Evolutionary conservation across 495 filamentous ascomycete species (phyloP).

Genomic region (Neurospora sp.): DNA sequence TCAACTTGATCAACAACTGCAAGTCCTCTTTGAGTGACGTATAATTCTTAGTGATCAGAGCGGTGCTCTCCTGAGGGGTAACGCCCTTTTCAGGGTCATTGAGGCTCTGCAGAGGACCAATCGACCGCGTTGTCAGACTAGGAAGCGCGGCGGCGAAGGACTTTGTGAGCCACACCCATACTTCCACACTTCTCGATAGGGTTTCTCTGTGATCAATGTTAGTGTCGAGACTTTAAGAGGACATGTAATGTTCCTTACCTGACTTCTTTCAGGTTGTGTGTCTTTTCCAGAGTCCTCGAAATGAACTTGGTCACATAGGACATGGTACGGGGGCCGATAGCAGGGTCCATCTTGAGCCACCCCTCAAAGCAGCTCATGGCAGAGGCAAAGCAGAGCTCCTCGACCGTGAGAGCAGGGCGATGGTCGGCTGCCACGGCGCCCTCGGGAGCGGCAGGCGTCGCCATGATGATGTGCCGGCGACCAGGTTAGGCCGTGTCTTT

Average conservation of each 20-base stretch:
- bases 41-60: conserved; percentile 73
- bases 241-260: conserved; percentile 25
- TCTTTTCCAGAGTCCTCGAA: conserved; percentile 43
- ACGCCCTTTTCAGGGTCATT: conserved; percentile 39
- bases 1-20: conserved; percentile 72
- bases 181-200: conserved; percentile 47
- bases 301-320: conserved; percentile 38
- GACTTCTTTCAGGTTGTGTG: conserved; percentile 42
- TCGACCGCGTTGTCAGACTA: conserved; percentile 25
- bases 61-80: conserved; percentile 48
- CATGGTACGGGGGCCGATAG: conserved; percentile 39
- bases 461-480: not conserved
- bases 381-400: conserved; percentile 45
- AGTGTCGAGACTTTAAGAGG: not conserved
- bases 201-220: conserved; percentile 32
- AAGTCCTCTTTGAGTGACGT: conserved; percentile 67
- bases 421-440: not conserved
- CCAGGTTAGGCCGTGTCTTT: not conserved
- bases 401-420: conserved; percentile 23
- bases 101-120: conserved; percentile 23
- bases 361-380: conserved; percentile 44
- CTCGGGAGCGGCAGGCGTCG: not conserved
- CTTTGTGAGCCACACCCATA: conserved; percentile 57
- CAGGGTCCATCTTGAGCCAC: conserved; percentile 41
- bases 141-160: conserved; percentile 30